phyloP scores from a whole-genome alignment of 108 stramenopile genomes.

The Schizochytrium sp. region DNA sequence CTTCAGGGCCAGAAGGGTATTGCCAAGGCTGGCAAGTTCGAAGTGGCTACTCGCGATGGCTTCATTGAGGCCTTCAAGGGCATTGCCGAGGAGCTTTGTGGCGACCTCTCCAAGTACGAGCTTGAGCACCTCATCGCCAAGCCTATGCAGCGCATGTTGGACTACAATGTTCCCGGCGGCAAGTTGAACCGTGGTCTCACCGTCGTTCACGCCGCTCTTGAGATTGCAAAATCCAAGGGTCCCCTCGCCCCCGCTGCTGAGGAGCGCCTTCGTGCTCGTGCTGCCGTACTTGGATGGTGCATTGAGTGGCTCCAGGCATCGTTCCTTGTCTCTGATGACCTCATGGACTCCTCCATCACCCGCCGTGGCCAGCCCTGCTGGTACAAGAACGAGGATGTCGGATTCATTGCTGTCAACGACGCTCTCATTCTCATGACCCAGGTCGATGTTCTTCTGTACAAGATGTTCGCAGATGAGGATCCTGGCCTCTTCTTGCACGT shows the following conservation, averaged over 20 bases:
- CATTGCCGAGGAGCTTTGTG: constrained; percentile 66
- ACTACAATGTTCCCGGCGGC: constrained; percentile 92
- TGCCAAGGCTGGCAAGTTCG: neutral
- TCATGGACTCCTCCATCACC: constrained; percentile 97
- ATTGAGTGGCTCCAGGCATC: constrained; percentile 96
- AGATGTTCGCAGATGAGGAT: constrained; percentile 84
- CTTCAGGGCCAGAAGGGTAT: neutral
- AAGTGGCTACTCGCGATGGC: neutral
- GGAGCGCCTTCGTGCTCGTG: constrained; percentile 69
- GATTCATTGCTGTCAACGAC: constrained; percentile 96
- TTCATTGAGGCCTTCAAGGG: constrained; percentile 73
- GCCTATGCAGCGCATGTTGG: constrained; percentile 82
- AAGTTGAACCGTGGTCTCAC: constrained; percentile 92
- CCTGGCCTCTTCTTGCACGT: constrained; percentile 80
- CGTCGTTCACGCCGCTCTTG: constrained; percentile 78
- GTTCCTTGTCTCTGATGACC: constrained; percentile 97
- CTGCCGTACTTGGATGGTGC: constrained; percentile 92
- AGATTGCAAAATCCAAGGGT: constrained; percentile 66
- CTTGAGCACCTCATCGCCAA: constrained; percentile 77
- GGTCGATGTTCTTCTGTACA: constrained; percentile 86
- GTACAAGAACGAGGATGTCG: constrained; percentile 83
- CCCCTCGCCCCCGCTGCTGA: constrained; percentile 68
- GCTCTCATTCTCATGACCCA: constrained; percentile 90
- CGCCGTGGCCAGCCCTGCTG: constrained; percentile 98
- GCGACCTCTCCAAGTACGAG: constrained; percentile 74